Evolutionary conservation across 2,329 filamentous ascomycete genomes (phyloP), one percentile per base, ranked within the genome.

Genomic region (Aspergillus fructus): DNA sequence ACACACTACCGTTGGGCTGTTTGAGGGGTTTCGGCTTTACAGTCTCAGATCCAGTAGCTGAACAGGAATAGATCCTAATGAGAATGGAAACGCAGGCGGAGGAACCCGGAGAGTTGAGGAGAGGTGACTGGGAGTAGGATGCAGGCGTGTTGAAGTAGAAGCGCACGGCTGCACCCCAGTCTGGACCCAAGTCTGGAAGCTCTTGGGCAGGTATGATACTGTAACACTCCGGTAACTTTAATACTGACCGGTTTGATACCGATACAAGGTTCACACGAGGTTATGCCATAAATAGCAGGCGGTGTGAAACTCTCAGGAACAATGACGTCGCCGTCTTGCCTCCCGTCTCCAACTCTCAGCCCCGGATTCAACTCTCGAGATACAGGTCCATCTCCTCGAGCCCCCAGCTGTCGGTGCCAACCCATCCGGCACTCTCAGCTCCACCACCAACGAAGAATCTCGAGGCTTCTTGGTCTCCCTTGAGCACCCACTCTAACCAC

Each of bases 401-500:
- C 19, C 46, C 33, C 43, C 39, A 45, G 27, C 46, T 45, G 12
- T 17, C 39, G 23, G 17, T 50, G 19, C 41, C 47, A 21, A 19
- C 19, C 53, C 53, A 56, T n/a, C 47, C 53, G n/a, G 53, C 39
- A 7, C 13, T 33, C 15, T 56, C 53, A 6, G 47, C 54, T 19
- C 54, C 54, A 2, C 48, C 54, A 11, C 39, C 41, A 3, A 40
- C 47, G 39, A 56, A 52, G 27, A n/a, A 40, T 6, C 7, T 15
- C 15, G 33, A 30, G 5, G 15, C 46, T 21, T 2, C 6, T 15
- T 48, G 9, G 37, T 56, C 23, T 17, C 23, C 24, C 43, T 55
- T 48, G 30, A 55, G 30, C 11, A 45, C 45, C 51, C 48, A 59
- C 19, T 30, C 15, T 4, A 59, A 37, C 50, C 55, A 59, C 13